A percentile compares a stretch with the other conserved stretches of the same genome.
Conservation (phyloP, 2,329 filamentous ascomycete genomes). For the Trichoderma brevicompactum region DNA sequence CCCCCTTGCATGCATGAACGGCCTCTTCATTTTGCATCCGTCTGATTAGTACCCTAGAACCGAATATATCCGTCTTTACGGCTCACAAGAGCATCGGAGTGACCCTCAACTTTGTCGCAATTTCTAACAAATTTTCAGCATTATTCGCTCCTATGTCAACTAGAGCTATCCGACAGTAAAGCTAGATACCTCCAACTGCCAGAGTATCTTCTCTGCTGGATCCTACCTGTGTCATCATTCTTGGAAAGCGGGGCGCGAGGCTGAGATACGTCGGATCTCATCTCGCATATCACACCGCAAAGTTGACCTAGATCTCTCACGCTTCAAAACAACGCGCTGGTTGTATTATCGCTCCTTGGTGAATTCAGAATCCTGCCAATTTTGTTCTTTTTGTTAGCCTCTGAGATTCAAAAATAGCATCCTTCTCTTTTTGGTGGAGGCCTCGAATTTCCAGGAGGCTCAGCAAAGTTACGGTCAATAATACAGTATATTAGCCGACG, state of each 20-base stretch:
- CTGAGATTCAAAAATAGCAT: too few relatives aligned
- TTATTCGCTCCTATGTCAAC: background rate
- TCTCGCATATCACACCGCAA: conserved; percentile 22
- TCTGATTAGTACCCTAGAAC: conserved; percentile 21
- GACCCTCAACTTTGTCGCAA: background rate
- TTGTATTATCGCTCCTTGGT: background rate
- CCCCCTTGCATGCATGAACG: conserved; percentile 14
- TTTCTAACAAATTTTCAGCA: background rate
- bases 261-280: conserved; percentile 17
- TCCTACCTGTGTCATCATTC: conserved; percentile 17
- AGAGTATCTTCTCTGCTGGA: background rate
- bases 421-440: too few relatives aligned
- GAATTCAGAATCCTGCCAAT: background rate
- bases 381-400: too few relatives aligned
- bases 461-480: background rate
- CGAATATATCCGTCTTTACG: conserved; percentile 18
- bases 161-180: background rate
- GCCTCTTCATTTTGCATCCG: conserved; percentile 20
- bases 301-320: background rate
- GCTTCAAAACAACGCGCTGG: conserved; percentile 4
- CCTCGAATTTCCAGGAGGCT: background rate
- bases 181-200: background rate
- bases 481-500: background rate
- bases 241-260: conserved; percentile 20
- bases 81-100: conserved; percentile 1